phyloP scores from a whole-genome alignment of 2,329 filamentous ascomycete species.

The Nigrospora osmanthi region DNA sequence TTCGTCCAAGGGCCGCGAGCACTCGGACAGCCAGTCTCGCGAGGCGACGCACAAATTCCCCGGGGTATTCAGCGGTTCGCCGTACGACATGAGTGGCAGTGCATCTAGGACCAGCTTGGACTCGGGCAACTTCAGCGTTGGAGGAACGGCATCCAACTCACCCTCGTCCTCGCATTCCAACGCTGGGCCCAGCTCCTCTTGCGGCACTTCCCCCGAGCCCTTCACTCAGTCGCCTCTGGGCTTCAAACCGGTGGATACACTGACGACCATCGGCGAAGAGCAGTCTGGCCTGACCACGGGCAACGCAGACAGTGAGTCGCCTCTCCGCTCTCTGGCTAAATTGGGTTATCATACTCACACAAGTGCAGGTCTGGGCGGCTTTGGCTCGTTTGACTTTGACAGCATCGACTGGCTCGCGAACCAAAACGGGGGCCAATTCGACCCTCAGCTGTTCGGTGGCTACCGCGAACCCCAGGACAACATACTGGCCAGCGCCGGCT shows the following conservation, averaged over 20 bases:
- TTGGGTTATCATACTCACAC: constrained; percentile 13
- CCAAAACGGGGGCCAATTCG: constrained; percentile 80
- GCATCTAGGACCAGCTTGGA: constrained; percentile 43
- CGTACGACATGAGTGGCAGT: constrained; percentile 33
- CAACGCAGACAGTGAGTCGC: constrained; percentile 40
- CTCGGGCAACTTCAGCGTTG: constrained; percentile 37
- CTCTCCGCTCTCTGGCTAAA: constrained; percentile 3
- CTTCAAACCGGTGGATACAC: constrained; percentile 55
- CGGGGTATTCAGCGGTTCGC: constrained; percentile 43
- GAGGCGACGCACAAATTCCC: constrained; percentile 48
- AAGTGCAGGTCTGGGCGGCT: constrained; percentile 25
- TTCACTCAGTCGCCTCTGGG: constrained; percentile 61
- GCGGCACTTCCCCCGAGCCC: constrained; percentile 72
- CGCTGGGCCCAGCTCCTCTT: constrained; percentile 54
- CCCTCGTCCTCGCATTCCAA: constrained; percentile 57
- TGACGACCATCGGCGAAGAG: constrained; percentile 62
- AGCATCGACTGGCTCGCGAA: constrained; percentile 69
- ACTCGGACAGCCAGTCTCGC: constrained; percentile 28
- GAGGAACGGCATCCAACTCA: constrained; percentile 52
- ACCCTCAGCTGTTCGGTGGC: constrained; percentile 83
- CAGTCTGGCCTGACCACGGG: constrained; percentile 33
- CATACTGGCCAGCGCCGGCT: constrained; percentile 59
- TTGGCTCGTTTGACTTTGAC: constrained; percentile 37
- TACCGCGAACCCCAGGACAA: constrained; percentile 88
- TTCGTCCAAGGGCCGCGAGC: constrained; percentile 25